Evolutionary conservation across 108 stramenopile species (phyloP).

Genomic region (Nitzschia inconspicua): DNA sequence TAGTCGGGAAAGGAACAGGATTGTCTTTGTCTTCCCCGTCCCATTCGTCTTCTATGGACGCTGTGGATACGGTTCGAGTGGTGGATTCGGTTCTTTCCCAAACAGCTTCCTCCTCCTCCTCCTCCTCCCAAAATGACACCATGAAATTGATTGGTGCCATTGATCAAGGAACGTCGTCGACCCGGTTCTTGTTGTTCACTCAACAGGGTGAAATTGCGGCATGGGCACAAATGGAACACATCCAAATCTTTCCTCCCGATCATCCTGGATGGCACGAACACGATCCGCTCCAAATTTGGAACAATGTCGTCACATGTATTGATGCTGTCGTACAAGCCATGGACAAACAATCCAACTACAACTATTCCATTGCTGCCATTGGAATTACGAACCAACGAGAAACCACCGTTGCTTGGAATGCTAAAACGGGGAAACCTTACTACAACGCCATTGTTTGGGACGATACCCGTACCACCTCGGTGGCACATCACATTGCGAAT

Average conservation of each 20-base stretch:
- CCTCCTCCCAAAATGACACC: neutral
- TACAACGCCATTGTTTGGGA: constrained; percentile 99
- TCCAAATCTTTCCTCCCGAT: constrained; percentile 75
- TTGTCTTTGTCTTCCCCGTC: no score
- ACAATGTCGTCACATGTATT: constrained; percentile 47
- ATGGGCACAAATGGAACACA: constrained; percentile 86
- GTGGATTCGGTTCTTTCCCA: neutral
- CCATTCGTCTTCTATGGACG: no score
- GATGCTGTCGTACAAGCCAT: constrained; percentile 39
- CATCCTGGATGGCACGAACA: constrained; percentile 91
- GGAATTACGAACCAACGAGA: constrained; percentile 99
- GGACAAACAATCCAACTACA: constrained; percentile 8
- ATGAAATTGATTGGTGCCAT: constrained; percentile 80
- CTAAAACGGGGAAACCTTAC: constrained; percentile 84
- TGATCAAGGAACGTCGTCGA: constrained; percentile 96
- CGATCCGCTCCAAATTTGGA: constrained; percentile 90
- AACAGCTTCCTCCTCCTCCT: neutral
- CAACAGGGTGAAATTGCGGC: constrained; percentile 67
- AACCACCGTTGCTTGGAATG: constrained; percentile 95
- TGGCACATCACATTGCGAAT: constrained; percentile 69
- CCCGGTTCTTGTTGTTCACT: constrained; percentile 89
- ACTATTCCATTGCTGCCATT: constrained; percentile 33
- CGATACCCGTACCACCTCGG: constrained; percentile 80
- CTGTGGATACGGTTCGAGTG: constrained; percentile 3
- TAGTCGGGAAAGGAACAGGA: no score